Conservation (phyloP, 257 asterid genomes). For the Nyctanthes arbortristis region DNA sequence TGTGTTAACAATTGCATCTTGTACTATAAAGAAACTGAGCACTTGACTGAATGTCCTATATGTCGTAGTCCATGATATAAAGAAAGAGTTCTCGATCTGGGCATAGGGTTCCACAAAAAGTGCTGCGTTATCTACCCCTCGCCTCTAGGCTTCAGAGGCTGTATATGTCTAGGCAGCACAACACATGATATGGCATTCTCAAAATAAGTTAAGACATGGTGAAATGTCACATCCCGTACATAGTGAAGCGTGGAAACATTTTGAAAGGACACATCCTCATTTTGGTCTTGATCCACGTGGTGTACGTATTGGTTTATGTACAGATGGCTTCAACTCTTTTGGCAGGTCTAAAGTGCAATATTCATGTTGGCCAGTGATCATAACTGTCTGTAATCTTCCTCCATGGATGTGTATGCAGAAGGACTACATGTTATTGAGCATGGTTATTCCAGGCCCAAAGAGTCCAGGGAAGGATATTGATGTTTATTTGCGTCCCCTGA, state of each 20-base stretch:
- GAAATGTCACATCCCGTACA: background rate
- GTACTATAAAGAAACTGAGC: background rate
- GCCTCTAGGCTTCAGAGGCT: conserved; percentile 1
- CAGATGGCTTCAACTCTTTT: conserved; percentile 8
- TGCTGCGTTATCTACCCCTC: conserved; percentile 5
- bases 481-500: background rate
- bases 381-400: background rate
- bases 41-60: background rate
- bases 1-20: background rate
- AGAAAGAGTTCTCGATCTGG: background rate
- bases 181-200: conserved; percentile 11
- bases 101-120: background rate
- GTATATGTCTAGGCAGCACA: background rate
- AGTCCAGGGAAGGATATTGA: background rate
- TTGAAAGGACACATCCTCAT: background rate
- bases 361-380: background rate
- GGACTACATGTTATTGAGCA: background rate
- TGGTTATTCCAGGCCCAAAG: background rate
- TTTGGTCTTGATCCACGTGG: background rate
- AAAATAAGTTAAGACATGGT: background rate
- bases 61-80: background rate
- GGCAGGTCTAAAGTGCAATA: background rate
- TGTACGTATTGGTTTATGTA: conserved; percentile 6
- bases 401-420: background rate
- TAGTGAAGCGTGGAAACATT: conserved; percentile 4